Conservation (phyloP, 2,329 filamentous ascomycete species). For the Ploettnerulaceae sp. region DNA sequence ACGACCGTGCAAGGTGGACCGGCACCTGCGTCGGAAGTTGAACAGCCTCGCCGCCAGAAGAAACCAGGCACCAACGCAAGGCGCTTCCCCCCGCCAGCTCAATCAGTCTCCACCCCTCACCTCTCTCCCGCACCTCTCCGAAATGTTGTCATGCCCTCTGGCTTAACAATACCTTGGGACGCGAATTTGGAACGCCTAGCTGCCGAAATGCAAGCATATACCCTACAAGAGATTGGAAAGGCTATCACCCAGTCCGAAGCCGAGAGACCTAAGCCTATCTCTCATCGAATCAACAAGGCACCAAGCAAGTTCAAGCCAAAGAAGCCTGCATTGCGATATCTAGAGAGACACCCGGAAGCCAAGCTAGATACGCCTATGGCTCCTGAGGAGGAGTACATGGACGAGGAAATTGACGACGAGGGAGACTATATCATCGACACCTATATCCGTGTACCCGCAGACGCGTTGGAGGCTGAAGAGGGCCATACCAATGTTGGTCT, state of each 20-base stretch:
- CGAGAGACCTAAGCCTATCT: slow-evolving; percentile 12
- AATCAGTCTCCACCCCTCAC: slow-evolving; percentile 12
- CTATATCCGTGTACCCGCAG: slow-evolving; percentile 56
- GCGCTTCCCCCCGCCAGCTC: slow-evolving; percentile 9
- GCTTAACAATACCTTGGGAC: slow-evolving; percentile 37
- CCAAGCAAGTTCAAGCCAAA: slow-evolving; percentile 50
- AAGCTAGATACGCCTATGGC: slow-evolving; percentile 28
- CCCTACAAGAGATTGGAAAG: slow-evolving; percentile 50
- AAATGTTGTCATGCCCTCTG: slow-evolving; percentile 34
- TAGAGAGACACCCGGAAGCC: slow-evolving; percentile 49
- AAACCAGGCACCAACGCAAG: slow-evolving; percentile 27
- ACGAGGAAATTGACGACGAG: slow-evolving; percentile 43
- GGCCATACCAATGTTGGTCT: slow-evolving; percentile 44
- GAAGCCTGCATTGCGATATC: slow-evolving; percentile 48
- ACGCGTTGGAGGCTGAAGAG: slow-evolving; percentile 44
- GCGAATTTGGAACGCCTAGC: slow-evolving; percentile 41
- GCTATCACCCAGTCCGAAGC: slow-evolving; percentile 24
- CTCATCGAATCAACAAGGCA: slow-evolving; percentile 1
- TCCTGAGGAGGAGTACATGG: slow-evolving; percentile 38
- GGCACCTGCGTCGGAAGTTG: background rate
- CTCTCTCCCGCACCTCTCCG: slow-evolving; percentile 1
- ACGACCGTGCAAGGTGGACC: background rate
- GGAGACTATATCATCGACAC: slow-evolving; percentile 61
- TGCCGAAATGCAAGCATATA: slow-evolving; percentile 54
- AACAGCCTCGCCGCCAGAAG: slow-evolving; percentile 19